These are phyloP conservation scores for Rhizopogon roseolus DNA, from an alignment of 768 basidiomycete genomes.

Conservation along the genomic window DNA sequence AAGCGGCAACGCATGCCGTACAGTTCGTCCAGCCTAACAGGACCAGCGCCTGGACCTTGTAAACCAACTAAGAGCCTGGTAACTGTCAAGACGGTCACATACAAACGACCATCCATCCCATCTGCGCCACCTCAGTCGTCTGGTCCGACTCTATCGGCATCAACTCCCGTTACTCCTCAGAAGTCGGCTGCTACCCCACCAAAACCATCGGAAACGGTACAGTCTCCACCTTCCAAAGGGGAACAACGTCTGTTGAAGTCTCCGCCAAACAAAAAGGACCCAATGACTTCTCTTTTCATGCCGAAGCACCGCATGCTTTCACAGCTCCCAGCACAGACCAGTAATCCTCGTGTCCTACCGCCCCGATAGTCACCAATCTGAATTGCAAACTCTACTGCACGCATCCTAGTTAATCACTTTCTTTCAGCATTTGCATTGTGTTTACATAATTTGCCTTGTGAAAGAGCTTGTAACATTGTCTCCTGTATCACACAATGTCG, in stretches of 20 bases:
- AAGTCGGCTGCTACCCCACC: constrained; percentile 14
- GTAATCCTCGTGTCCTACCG: constrained; percentile 15
- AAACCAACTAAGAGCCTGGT: constrained; percentile 34
- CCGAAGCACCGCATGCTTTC: constrained; percentile 69
- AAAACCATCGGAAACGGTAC: constrained; percentile 3
- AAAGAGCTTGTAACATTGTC: background rate
- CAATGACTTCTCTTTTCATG: constrained; percentile 60
- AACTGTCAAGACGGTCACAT: constrained; percentile 46
- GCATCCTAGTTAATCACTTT: background rate
- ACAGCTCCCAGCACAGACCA: constrained; percentile 39
- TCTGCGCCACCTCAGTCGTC: constrained; percentile 9
- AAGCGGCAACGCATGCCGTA: constrained; percentile 41
- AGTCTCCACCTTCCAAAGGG: constrained; percentile 13
- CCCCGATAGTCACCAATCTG: constrained; percentile 9
- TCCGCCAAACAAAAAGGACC: constrained; percentile 52
- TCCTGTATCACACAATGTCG: background rate
- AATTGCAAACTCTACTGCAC: background rate
- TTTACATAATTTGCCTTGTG: no score
- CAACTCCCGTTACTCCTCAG: constrained; percentile 4
- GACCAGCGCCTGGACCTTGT: constrained; percentile 29
- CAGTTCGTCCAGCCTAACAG: constrained; percentile 27
- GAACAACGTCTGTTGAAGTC: constrained; percentile 32
- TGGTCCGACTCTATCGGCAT: background rate
- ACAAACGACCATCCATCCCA: constrained; percentile 27
- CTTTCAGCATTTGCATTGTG: background rate